A percentile compares a stretch with the other conserved stretches of the same genome.
These are phyloP conservation scores for Ogataea corticis DNA, from an alignment of 805 yeast genomes.

Conservation along the genomic window DNA sequence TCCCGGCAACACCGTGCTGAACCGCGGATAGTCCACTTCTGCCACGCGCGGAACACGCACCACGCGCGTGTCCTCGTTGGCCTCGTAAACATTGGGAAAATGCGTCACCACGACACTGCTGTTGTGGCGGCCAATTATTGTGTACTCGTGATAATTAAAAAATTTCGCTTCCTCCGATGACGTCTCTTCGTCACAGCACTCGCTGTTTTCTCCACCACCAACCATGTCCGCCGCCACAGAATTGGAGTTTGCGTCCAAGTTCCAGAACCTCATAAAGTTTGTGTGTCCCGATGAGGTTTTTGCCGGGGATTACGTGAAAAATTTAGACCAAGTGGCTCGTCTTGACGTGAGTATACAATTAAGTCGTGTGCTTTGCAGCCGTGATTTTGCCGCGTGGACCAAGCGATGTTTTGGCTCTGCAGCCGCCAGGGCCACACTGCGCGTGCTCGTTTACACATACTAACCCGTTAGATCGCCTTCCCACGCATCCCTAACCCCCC, in stretches of 20 bases:
- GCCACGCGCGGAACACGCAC: slow-evolving; percentile 63
- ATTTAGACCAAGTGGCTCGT: slow-evolving; percentile 7
- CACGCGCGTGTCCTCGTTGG: slow-evolving; percentile 48
- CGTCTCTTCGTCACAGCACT: neutral
- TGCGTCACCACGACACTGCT: slow-evolving; percentile 54
- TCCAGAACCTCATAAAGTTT: slow-evolving; percentile 47
- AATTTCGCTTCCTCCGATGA: slow-evolving; percentile 30
- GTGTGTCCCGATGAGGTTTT: slow-evolving; percentile 35
- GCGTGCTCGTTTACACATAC: slow-evolving; percentile 3
- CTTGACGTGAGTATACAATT: slow-evolving; percentile 19
- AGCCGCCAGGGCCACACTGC: too few relatives aligned
- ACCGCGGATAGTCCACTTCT: slow-evolving; percentile 49
- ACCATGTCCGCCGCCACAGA: slow-evolving; percentile 33
- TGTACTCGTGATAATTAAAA: slow-evolving; percentile 70
- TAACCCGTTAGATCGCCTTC: slow-evolving; percentile 16
- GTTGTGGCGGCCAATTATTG: slow-evolving; percentile 26
- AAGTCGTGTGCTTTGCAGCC: too few relatives aligned
- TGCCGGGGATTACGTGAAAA: slow-evolving; percentile 15
- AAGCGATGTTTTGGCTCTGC: too few relatives aligned
- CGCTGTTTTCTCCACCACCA: slow-evolving; percentile 3
- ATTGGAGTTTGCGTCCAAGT: slow-evolving; percentile 48
- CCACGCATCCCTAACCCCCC: slow-evolving; percentile 28
- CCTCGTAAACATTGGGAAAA: slow-evolving; percentile 58
- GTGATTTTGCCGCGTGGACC: neutral
- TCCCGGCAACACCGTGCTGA: slow-evolving; percentile 58